Base-by-base conservation (phyloP, 176 grass and related monocot genomes). In the Poa annua region DNA sequence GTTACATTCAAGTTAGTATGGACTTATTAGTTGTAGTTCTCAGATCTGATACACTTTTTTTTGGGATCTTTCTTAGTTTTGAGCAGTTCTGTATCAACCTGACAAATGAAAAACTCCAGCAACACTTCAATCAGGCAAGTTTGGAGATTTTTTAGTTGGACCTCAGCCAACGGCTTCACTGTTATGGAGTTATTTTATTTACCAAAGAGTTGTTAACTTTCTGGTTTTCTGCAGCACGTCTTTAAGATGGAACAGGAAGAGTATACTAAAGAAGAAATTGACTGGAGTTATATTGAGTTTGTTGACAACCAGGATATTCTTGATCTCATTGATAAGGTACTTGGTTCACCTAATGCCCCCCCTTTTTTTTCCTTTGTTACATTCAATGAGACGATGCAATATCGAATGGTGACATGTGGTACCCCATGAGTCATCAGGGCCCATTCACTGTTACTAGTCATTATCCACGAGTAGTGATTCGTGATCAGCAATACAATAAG, bases 241-340 rank as follows among this genome's bases (percentile, higher is more conserved):
- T 98, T 98, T 82, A 98, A 98, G 87, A 98, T 98, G 96, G 96
- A 98, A 76, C 93, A 98, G 84, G 96, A 98, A 85, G 96, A 98
- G 83, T 98, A 98, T 81, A 98, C 96, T 15, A 98, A 93, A 88
- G 96, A 98, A 91, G 92, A 98, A 90, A 98, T 98, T 78, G 73
- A 93, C 44, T 98, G 96, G 96, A 98, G 96, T 87, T 98, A 98
- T 80, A 98, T 98, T 82, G 96, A 98, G 75, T 98, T 95, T 65
- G 84, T 98, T 81, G 96, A 98, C 61, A 98, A 98, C 50, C 91
- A 95, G 84, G 96, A 98, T 83, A 56, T 95, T 81, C 96, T 98
- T 66, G 93, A 98, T 91, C 93, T 98, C 82, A 98, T 98, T 24
- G 96, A 98, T 42, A 98, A 98, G 96, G 96, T 85, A 7, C 59